These are phyloP conservation scores for Phaeotremella fagi DNA, from an alignment of 768 basidiomycete species.

Conservation along the genomic window DNA sequence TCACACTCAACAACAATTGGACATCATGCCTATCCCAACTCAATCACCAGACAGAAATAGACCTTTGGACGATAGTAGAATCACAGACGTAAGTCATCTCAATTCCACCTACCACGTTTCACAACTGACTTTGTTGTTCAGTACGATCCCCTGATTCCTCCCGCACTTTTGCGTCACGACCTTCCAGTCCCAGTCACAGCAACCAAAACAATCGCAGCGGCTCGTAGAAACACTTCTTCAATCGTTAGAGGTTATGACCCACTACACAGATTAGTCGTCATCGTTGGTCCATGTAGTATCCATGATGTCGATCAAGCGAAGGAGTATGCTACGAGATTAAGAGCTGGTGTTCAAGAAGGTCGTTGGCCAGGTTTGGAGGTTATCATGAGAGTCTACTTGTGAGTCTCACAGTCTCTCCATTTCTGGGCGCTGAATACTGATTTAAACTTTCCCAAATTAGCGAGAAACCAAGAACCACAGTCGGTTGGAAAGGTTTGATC, in stretches of 20 bases:
- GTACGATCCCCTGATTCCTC: conserved; percentile 96
- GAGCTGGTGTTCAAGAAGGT: conserved; percentile 64
- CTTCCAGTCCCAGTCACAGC: conserved; percentile 64
- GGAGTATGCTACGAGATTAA: conserved; percentile 48
- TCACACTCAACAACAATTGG: not conserved
- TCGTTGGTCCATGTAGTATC: conserved; percentile 95
- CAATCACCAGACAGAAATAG: conserved; percentile 35
- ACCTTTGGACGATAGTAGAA: conserved; percentile 38
- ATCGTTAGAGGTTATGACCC: conserved; percentile 74
- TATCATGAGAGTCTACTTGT: conserved; percentile 97
- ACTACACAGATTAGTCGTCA: conserved; percentile 70
- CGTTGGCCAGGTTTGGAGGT: conserved; percentile 67
- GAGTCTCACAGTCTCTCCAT: conserved; percentile 47
- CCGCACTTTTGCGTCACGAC: conserved; percentile 82
- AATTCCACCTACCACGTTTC: not conserved
- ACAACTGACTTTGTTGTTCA: conserved; percentile 38
- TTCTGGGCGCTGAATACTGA: not conserved
- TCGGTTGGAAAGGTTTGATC: conserved; percentile 81
- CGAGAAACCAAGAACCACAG: conserved; percentile 93
- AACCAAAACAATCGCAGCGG: conserved; percentile 67
- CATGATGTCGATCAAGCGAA: conserved; percentile 78
- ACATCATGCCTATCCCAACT: conserved; percentile 17
- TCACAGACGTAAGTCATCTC: conserved; percentile 33
- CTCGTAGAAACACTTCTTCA: conserved; percentile 71
- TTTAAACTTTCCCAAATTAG: conserved; percentile 3